These are phyloP conservation scores for Microascus cirrosus DNA, from an alignment of 2,329 filamentous ascomycete species.

Conservation along the genomic window DNA sequence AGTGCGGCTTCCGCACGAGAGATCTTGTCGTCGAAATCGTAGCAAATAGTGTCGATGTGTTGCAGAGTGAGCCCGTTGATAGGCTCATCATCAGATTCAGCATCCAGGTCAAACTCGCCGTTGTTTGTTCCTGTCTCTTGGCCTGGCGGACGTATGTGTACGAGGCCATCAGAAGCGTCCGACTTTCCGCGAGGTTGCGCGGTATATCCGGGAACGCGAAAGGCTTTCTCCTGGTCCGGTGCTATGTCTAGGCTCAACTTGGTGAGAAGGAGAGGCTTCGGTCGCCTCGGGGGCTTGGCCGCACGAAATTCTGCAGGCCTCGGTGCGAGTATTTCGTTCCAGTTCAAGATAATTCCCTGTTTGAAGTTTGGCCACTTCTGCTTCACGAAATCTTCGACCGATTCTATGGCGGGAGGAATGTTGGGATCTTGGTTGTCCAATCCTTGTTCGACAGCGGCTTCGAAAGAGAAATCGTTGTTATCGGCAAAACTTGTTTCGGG, in stretches of 20 bases:
- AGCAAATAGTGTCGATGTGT: slow-evolving; percentile 73
- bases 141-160: slow-evolving; percentile 26
- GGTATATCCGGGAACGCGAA: slow-evolving; percentile 45
- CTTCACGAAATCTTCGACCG: slow-evolving; percentile 63
- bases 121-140: slow-evolving; percentile 24
- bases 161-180: slow-evolving; percentile 33
- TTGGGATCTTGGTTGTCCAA: slow-evolving; percentile 45
- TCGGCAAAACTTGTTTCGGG: slow-evolving; percentile 9
- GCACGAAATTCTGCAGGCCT: slow-evolving; percentile 69
- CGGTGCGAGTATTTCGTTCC: slow-evolving; percentile 72
- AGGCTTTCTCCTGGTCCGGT: slow-evolving; percentile 75
- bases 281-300: slow-evolving; percentile 67
- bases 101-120: slow-evolving; percentile 33
- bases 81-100: slow-evolving; percentile 48
- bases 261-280: slow-evolving; percentile 71
- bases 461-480: slow-evolving; percentile 21
- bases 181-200: slow-evolving; percentile 29
- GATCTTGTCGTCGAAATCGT: slow-evolving; percentile 9
- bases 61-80: slow-evolving; percentile 66
- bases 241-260: slow-evolving; percentile 84
- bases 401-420: slow-evolving; percentile 60
- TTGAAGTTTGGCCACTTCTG: slow-evolving; percentile 75
- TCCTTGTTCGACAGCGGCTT: slow-evolving; percentile 26
- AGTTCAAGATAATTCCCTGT: slow-evolving; percentile 62
- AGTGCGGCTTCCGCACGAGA: slow-evolving; percentile 1